A percentile compares a stretch with the other conserved stretches of the same genome.
phyloP scores from a whole-genome alignment of 2,329 filamentous ascomycete species.

The Talaromyces sp. region DNA sequence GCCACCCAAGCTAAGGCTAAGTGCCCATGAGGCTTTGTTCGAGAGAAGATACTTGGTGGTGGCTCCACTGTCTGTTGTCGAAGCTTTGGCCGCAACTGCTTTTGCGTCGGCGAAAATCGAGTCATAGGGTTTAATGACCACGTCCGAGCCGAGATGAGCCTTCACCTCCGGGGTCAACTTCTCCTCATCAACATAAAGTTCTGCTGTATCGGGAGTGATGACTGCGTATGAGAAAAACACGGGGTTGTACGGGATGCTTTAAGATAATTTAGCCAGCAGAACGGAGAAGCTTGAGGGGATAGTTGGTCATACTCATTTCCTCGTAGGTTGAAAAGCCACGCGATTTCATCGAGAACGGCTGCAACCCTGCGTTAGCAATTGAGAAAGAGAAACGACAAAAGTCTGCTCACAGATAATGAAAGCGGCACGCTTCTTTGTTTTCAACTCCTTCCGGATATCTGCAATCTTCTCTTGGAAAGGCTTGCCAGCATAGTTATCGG shows the following conservation, averaged over 20 bases:
- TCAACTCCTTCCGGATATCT: constrained; percentile 83
- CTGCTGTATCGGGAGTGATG: constrained; percentile 70
- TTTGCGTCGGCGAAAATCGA: constrained; percentile 75
- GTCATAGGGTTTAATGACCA: constrained; percentile 76
- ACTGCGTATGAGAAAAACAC: constrained; percentile 98
- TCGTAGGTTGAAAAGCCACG: constrained; percentile 97
- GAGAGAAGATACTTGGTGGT: constrained; percentile 73
- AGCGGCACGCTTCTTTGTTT: constrained; percentile 81
- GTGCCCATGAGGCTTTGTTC: constrained; percentile 86
- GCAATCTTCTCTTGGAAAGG: constrained; percentile 75
- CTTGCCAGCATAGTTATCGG: constrained; percentile 73
- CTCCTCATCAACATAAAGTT: constrained; percentile 75
- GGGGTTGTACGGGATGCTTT: constrained; percentile 89
- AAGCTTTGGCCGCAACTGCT: constrained; percentile 49
- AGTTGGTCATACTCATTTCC: constrained; percentile 64
- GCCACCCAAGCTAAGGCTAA: constrained; percentile 80
- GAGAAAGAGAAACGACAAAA: not conserved
- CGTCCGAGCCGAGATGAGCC: constrained; percentile 63
- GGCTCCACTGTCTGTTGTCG: constrained; percentile 34
- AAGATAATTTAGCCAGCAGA: constrained; percentile 1
- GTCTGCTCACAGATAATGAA: constrained; percentile 66
- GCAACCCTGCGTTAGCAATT: not conserved
- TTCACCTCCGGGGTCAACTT: constrained; percentile 69
- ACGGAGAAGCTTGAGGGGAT: not conserved
- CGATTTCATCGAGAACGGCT: constrained; percentile 90